Evolutionary conservation across 331 rosid genomes (phyloP), one percentile per base, ranked within the genome.

Genomic region (Cydonia oblonga): DNA sequence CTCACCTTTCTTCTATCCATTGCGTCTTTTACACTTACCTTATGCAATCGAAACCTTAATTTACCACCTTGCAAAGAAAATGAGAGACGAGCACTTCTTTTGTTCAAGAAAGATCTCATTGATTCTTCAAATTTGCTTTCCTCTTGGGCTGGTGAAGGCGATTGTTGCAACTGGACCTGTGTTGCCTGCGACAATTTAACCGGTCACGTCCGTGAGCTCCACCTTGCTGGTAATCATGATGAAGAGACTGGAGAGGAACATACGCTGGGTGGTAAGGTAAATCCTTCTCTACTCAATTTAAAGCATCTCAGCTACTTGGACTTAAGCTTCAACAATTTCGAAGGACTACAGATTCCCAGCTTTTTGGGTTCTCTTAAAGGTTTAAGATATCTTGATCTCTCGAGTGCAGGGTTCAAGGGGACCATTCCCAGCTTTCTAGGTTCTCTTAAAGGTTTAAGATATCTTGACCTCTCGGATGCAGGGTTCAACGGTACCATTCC

Each of bases 241-340:
- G 0, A 20, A 9, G 1, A 5, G 22, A 2, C 24, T 16, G 2
- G 0, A 19, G 13, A 19, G 8, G 0, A 0, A 0, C 35, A 6
- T 6, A 1, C 0, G 1, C 0, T 14, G 0, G 13, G 29, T 59
- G 64, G 64, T 3, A 14, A 25, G 35, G 3, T 59, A 13, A 59
- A 25, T 26, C 20, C 20, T 13, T 25, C 5, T 13, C 11, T 25
- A 0, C 64, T 59, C 20, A 59, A 59, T 59, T 59, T 59, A 59
- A 59, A 0, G 19, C 35, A 59, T 14, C 64, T 59, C 1, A 25
- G 0, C 35, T 0, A 59, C 64, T 59, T 59, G 33, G 33, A 59
- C 9, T 20, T 51, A 2, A 51, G 57, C 22, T 0, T 0, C 57
- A 13, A 51, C 0, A 0, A 18, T 38, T 38, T 38, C 0, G 1